phyloP scores from a whole-genome alignment of 2,329 filamentous ascomycete genomes.

The Elsinoe perseae region DNA sequence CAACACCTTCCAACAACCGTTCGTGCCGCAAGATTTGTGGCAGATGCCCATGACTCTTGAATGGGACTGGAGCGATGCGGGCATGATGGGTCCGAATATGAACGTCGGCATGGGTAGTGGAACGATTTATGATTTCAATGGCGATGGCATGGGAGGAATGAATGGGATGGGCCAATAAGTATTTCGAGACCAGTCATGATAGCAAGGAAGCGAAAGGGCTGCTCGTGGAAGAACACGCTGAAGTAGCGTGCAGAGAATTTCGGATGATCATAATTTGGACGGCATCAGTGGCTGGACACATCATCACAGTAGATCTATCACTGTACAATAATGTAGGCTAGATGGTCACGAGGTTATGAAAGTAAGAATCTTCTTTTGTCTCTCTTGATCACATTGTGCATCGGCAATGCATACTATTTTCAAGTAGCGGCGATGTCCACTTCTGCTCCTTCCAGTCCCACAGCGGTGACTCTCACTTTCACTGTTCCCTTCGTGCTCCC shows the following conservation, averaged over 20 bases:
- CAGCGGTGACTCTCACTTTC: not conserved
- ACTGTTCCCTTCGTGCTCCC: not conserved
- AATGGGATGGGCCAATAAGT: constrained; percentile 3
- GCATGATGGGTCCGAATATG: constrained; percentile 27
- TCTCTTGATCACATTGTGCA: not conserved
- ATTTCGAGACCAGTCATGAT: not conserved
- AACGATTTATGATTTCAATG: constrained; percentile 11
- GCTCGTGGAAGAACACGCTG: too few relatives aligned
- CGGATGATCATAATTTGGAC: too few relatives aligned
- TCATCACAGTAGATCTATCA: not conserved
- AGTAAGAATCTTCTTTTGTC: not conserved
- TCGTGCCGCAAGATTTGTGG: constrained; percentile 89
- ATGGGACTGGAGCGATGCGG: constrained; percentile 63
- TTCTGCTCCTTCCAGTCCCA: not conserved
- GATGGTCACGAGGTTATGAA: not conserved
- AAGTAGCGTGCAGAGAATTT: too few relatives aligned
- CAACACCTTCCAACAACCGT: constrained; percentile 65
- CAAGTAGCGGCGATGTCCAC: not conserved
- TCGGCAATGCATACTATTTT: too few relatives aligned
- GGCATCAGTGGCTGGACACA: not conserved
- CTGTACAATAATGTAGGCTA: not conserved
- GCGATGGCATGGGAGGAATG: constrained; percentile 8
- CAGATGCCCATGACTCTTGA: constrained; percentile 93
- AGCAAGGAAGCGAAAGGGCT: too few relatives aligned
- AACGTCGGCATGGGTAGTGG: constrained; percentile 17